Evolutionary conservation across 805 yeast species (phyloP), one percentile per base, ranked within the genome.

Genomic region (Nakazawaea populi): DNA sequence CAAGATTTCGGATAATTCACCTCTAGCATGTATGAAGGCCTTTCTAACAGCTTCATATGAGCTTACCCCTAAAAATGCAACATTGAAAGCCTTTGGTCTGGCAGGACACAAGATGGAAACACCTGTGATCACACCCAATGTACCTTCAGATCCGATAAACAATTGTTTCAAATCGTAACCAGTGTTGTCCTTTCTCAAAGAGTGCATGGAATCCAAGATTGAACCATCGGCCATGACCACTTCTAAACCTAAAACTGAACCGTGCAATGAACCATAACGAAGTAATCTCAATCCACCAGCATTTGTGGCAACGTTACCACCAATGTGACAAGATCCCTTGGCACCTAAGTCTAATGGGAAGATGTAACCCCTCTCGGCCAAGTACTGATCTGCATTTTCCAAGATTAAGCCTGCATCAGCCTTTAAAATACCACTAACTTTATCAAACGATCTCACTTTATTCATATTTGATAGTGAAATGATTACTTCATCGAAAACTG

Each of bases 311-410:
- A 89, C 92, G 49, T 84, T 87, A 56, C 97, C 98, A 58, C 97
- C 97, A 55, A 92, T 84, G 59, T 89, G 96, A 65, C 97, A 92
- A 1, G 97, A 89, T 11, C 98, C 98, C 70, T 91, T 91, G 38
- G 98, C 97, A 52, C 98, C 98, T 54, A 91, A 72, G 65, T 91
- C 98, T 47, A 91, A 73, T 30, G 98, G 98, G 76, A 90, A 91
- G 50, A 91, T 87, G 68, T 86, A 86, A 3, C 94, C 96, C n/a
- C 80, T 71, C 52, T 89, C 94, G 14, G 85, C 83, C 50, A 91
- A 69, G 60, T 63, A 89, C 49, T 75, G 75, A 68, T 91, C 97
- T 10, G 96, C 96, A 57, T 72, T 78, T 64, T 92, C 97, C 60
- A 91, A 74, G 51, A 91, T 85, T 39, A 90, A 82, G 58, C 98